Evolutionary conservation across 2,329 filamentous ascomycete genomes (phyloP).

Genomic region (Pseudopyrenochaeta lycopersici): DNA sequence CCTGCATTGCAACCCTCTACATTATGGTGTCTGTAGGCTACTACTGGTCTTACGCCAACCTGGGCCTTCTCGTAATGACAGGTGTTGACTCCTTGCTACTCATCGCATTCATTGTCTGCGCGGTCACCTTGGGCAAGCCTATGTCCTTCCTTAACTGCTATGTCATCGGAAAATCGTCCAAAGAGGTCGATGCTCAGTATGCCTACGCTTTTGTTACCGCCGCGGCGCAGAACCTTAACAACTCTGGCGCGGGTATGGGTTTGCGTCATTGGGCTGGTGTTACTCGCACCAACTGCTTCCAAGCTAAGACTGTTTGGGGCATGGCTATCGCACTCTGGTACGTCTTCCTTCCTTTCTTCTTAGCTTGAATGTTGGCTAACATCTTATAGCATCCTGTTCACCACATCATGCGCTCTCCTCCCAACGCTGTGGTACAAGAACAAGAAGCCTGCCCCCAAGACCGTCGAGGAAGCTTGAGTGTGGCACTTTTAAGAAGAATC

Average conservation of each 20-base stretch:
- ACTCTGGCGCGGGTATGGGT: slow-evolving; percentile 59
- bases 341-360: slow-evolving; percentile 33
- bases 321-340: slow-evolving; percentile 79
- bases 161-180: slow-evolving; percentile 58
- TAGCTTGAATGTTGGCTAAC: slow-evolving; percentile 13
- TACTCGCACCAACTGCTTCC: slow-evolving; percentile 72
- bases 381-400: slow-evolving; percentile 54
- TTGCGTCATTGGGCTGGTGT: slow-evolving; percentile 67
- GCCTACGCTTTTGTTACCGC: slow-evolving; percentile 64
- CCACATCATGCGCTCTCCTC: slow-evolving; percentile 54
- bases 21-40: slow-evolving; percentile 73
- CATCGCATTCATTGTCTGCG: slow-evolving; percentile 79
- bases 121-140: slow-evolving; percentile 80
- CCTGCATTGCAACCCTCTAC: slow-evolving; percentile 82
- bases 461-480: slow-evolving; percentile 41
- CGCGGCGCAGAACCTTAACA: slow-evolving; percentile 61
- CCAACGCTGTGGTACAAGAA: slow-evolving; percentile 61
- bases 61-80: slow-evolving; percentile 77
- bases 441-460: slow-evolving; percentile 53
- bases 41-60: slow-evolving; percentile 80
- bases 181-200: slow-evolving; percentile 55
- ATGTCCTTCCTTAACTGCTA: slow-evolving; percentile 80
- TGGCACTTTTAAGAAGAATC: not conserved
- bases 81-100: slow-evolving; percentile 74
- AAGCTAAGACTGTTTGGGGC: slow-evolving; percentile 90